Evolutionary conservation across 345 rosid genomes (phyloP), one percentile per base, ranked within the genome.

Genomic region (Camelina neglecta): DNA sequence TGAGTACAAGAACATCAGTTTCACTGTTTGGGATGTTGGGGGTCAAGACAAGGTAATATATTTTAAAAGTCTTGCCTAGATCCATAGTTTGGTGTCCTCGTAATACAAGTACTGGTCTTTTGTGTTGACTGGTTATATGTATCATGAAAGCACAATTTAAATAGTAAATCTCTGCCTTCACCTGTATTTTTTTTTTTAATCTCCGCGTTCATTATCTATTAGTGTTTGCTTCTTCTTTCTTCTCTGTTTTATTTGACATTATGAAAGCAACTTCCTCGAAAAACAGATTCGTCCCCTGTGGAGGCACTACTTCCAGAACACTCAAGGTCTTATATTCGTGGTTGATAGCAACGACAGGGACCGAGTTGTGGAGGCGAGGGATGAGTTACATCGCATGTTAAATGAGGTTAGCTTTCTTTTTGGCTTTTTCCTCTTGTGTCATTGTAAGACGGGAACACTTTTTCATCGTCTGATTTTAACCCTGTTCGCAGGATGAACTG

Each of bases 1-100:
- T 67, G 96, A 92, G 61, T 92, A 92, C 84, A 92, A 92, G 89
- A 92, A 90, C 81, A 92, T 92, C 74, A 92, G 97, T 55, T 80
- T 80, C 74, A 80, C 83, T 60, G 83, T 80, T 66, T 80, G 97
- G 97, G 97, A 88, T 85, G 97, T 92, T 0, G 97, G 97, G 53
- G 97, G 96, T 76, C 97, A 92, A 54, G 97, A 92, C 88, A 90
- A 92, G 96, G 93, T 90, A 82, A 29, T 59, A 60, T 24, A 45
- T 58, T 15, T 16, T 41, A 45, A 21, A 49, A 57, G 1, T 74
- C 68, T 66, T 64, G 47, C 39, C n/a, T 44, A 3, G 65, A 47
- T 55, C 63, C 63, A 20, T 58, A 63, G 33, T 47, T 29, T 56
- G 24, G 8, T 42, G 36, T 62, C 53, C 21, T 62, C 39, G 24